Conservation (phyloP, 140 eudicot genomes). For the Bidens hawaiensis region DNA sequence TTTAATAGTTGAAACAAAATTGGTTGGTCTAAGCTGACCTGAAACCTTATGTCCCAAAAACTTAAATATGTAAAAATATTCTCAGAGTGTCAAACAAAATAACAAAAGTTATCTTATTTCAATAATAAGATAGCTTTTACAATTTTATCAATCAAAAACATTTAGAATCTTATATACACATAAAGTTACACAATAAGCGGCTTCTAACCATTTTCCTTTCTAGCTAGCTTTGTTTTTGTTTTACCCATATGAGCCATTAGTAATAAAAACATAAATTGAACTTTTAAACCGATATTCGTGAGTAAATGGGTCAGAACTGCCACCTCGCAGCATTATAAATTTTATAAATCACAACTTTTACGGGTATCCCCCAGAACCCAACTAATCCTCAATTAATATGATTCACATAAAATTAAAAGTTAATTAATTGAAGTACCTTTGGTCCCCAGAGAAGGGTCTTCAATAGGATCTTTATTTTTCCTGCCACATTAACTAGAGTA, state of each 20-base stretch:
- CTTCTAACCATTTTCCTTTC: neutral
- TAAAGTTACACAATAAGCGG: neutral
- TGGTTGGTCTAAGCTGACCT: neutral
- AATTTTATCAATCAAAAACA: neutral
- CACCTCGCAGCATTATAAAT: neutral
- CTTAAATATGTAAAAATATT: neutral
- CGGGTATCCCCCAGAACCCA: constrained; percentile 21
- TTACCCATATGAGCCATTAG: neutral
- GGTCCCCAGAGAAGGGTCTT: constrained; percentile 22
- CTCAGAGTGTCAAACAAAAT: neutral
- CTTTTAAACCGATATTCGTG: neutral
- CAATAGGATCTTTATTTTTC: constrained; percentile 36
- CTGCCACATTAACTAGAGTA: constrained; percentile 26
- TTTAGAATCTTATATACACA: neutral
- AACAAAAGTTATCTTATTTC: neutral
- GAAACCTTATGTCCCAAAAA: neutral
- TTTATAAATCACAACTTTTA: neutral
- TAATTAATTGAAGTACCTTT: constrained; percentile 21
- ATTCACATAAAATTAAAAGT: neutral
- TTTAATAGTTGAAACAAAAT: neutral
- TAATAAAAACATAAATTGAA: neutral
- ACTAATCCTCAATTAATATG: neutral
- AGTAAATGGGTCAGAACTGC: neutral
- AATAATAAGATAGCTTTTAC: neutral
- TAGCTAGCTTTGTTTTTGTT: neutral